Evolutionary conservation across 2,329 filamentous ascomycete species (phyloP), one percentile per base, ranked within the genome.

Genomic region (Aspergillus fischeri): DNA sequence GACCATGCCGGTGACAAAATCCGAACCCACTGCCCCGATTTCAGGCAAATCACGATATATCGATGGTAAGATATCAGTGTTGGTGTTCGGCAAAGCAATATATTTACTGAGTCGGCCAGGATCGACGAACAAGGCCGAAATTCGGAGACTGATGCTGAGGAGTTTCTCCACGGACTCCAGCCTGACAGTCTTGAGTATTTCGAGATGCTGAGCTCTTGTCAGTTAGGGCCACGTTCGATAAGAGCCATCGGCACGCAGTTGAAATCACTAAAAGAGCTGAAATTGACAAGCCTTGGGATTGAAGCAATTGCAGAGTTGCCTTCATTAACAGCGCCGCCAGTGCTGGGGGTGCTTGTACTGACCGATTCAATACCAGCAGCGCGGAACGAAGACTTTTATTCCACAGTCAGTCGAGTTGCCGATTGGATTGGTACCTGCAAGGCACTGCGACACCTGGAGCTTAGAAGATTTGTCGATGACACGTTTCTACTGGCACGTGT

Each of bases 31-130:
- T 91, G 87, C 62, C 83, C 83, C 1, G 74, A 80, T 8, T 87
- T 91, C 63, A 78, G 79, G 47, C 80, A 82, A 42, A 71, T 91
- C 24, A 82, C 78, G 27, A 83, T 88, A 55, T 86, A 81, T 60
- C 76, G 70, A 45, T 83, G 79, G 80, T 74, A 65, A 52, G 65
- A 32, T 21, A 44, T 44, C 7, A 52, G 58, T 7, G 28, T 29
- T 29, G 8, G 64, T 67, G 21, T 60, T 65, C n/a, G 4, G 21
- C 24, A 42, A 24, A 27, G 38, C 20, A 41, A 4, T 51, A 21
- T 29, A 24, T n/a, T 41, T 24, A 24, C 49, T 51, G 3, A 35
- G 27, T 3, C 10, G 29, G 14, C 64, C 28, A 75, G 69, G 63
- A 63, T 17, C 73, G 75, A 27, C 66, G 42, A 50, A 25, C 49